Evolutionary conservation across 2,329 filamentous ascomycete species (phyloP).

Genomic region (Fonsecaea monophora): DNA sequence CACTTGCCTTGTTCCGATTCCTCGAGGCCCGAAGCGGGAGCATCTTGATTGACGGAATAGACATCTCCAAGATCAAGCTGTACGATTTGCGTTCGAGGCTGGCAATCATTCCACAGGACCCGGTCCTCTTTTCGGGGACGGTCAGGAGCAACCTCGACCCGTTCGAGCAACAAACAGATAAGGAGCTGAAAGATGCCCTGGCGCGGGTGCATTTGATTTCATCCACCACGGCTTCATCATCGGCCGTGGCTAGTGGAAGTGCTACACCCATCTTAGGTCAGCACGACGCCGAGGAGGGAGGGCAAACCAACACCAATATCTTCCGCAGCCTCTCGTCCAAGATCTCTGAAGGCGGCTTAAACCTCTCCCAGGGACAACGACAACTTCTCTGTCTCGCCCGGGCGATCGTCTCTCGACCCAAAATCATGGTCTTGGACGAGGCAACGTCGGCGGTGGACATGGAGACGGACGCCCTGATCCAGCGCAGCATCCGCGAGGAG

Average conservation of each 20-base stretch:
- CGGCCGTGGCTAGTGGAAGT: slow-evolving; percentile 33
- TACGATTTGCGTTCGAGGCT: slow-evolving; percentile 74
- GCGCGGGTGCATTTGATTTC: slow-evolving; percentile 71
- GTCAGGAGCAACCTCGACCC: slow-evolving; percentile 79
- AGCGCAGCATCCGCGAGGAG: slow-evolving; percentile 74
- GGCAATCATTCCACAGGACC: slow-evolving; percentile 83
- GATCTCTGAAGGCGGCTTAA: slow-evolving; percentile 74
- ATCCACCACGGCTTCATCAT: slow-evolving; percentile 45
- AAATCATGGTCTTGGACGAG: slow-evolving; percentile 81
- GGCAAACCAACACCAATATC: slow-evolving; percentile 64
- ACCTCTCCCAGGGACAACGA: slow-evolving; percentile 76
- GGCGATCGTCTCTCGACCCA: slow-evolving; percentile 73
- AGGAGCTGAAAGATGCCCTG: slow-evolving; percentile 72
- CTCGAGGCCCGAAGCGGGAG: slow-evolving; percentile 70
- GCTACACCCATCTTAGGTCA: slow-evolving; percentile 31
- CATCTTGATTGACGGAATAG: slow-evolving; percentile 74
- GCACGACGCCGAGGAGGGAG: slow-evolving; percentile 42
- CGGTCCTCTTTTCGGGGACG: slow-evolving; percentile 80
- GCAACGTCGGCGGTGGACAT: slow-evolving; percentile 81
- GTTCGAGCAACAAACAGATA: slow-evolving; percentile 72
- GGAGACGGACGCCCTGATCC: slow-evolving; percentile 75
- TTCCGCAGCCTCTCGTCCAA: slow-evolving; percentile 68
- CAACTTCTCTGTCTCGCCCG: slow-evolving; percentile 77
- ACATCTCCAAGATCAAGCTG: slow-evolving; percentile 74
- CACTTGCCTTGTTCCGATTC: slow-evolving; percentile 78